Evolutionary conservation across 2,329 filamentous ascomycete genomes (phyloP).

Genomic region (Penicillium frequentans): DNA sequence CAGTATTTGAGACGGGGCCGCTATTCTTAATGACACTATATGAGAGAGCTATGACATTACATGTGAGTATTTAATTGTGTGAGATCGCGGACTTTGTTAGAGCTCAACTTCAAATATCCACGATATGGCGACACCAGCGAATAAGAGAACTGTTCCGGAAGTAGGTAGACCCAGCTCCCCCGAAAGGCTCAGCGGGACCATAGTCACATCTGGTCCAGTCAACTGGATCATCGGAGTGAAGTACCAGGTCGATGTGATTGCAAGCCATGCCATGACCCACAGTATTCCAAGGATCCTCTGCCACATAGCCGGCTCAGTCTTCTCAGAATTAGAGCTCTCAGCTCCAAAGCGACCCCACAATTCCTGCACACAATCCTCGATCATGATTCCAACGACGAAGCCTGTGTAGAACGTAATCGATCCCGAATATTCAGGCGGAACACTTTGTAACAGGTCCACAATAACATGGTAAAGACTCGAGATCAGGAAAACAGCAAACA

Average conservation of each 20-base stretch:
- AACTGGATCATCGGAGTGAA: not conserved
- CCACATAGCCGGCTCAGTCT: not conserved
- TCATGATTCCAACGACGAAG: not conserved
- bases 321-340: not conserved
- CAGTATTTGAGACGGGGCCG: no score
- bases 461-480: not conserved
- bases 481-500: not conserved
- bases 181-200: not conserved
- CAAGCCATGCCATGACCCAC: not conserved
- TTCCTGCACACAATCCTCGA: not conserved
- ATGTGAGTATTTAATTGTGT: no score
- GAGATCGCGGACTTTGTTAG: not conserved
- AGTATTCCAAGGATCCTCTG: not conserved
- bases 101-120: not conserved
- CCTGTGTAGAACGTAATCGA: not conserved
- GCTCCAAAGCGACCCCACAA: not conserved
- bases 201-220: not conserved
- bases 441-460: not conserved
- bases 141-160: not conserved
- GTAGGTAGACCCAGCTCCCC: not conserved
- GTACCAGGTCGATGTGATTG: not conserved
- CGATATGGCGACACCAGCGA: not conserved
- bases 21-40: no score
- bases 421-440: not conserved
- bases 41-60: no score